A percentile compares a stretch with the other conserved stretches of the same genome.
These are phyloP conservation scores for Coniophora puteana DNA, from an alignment of 1,284 basidiomycete genomes.

Conservation along the genomic window DNA sequence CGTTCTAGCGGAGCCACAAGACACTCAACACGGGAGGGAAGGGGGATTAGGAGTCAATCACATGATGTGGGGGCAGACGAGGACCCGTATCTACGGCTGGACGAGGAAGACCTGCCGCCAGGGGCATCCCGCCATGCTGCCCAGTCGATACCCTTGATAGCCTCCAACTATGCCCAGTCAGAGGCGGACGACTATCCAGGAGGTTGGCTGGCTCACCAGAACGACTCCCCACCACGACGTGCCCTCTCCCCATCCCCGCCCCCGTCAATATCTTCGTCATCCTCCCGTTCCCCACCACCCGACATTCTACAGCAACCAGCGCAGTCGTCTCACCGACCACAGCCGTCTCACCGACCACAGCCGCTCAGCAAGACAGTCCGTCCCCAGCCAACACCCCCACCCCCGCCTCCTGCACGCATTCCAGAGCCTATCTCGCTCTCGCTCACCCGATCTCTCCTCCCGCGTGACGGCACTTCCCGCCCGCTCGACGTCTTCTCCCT, in stretches of 20 bases:
- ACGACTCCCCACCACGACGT: conserved; percentile 37
- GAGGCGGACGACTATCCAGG: conserved; percentile 39
- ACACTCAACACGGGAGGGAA: conserved; percentile 17
- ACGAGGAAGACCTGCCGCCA: conserved; percentile 44
- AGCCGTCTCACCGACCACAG: conserved; percentile 1
- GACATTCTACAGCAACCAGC: conserved; percentile 27
- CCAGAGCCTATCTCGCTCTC: conserved; percentile 50
- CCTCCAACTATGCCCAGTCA: conserved; percentile 31
- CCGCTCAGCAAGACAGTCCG: conserved; percentile 16
- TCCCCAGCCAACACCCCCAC: conserved; percentile 23
- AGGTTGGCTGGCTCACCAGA: conserved; percentile 75
- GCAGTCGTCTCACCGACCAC: neutral
- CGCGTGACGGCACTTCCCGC: conserved; percentile 57
- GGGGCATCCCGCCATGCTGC: conserved; percentile 38
- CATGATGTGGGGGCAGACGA: conserved; percentile 49
- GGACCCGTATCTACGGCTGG: conserved; percentile 72
- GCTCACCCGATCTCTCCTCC: conserved; percentile 69
- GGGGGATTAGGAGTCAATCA: conserved; percentile 21
- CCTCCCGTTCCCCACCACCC: conserved; percentile 45
- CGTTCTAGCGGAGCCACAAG: conserved; percentile 39
- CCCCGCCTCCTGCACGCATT: conserved; percentile 33
- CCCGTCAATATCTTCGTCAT: conserved; percentile 44
- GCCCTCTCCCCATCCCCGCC: conserved; percentile 44
- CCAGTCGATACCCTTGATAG: conserved; percentile 51
- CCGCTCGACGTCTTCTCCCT: conserved; percentile 68